Base-by-base conservation (phyloP, 176 grass and related monocot genomes). In the Thinopyrum elongatum region DNA sequence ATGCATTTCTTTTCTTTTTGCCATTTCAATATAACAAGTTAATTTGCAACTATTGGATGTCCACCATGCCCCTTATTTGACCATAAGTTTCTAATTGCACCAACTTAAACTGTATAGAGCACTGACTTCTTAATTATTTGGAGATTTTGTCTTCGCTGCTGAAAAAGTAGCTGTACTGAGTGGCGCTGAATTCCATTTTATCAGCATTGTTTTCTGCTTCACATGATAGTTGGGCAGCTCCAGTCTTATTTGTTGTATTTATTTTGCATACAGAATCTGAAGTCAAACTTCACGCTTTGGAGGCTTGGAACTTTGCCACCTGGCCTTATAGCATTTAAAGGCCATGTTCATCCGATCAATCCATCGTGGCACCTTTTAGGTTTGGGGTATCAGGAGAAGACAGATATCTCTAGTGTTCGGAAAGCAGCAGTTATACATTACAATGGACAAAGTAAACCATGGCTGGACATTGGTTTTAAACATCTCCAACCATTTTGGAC, bases 301-400 rank as follows among this genome's bases (percentile, higher is more conserved):
- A 98, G 93, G 92, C 93, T 98, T 84, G 97, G 94, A 83, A 98
- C 96, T 66, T 94, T 98, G 80, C 96, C 96, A 79, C 96, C 96
- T 16, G 96, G 93, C 14, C 87, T 98, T 75, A 92, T 95, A 89
- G 96, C 96, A 87, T 98, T 98, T 90, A 93, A 78, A 80, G 96
- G 96, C 41, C 88, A 98, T 65, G 80, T 95, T 85, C 90, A 94
- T 88, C 92, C 93, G 38, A 95, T 98, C 11, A 86, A 98, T 65
- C 65, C 92, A 76, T 95, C 90, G 0, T 98, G 96, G 96, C 96
- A 98, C 81, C 80, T 98, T 46, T 83, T 98, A 87, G 96, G 96
- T 22, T 91, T 98, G 85, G 96, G 96, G 25, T 95, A 98, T 87
- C 96, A 98, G 71, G 96, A 98, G 89, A 94, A 95, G 80, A 95